Evolutionary conservation across 179 eudicot genomes (phyloP), one percentile per base, ranked within the genome.

Genomic region (Silene noctiflora): DNA sequence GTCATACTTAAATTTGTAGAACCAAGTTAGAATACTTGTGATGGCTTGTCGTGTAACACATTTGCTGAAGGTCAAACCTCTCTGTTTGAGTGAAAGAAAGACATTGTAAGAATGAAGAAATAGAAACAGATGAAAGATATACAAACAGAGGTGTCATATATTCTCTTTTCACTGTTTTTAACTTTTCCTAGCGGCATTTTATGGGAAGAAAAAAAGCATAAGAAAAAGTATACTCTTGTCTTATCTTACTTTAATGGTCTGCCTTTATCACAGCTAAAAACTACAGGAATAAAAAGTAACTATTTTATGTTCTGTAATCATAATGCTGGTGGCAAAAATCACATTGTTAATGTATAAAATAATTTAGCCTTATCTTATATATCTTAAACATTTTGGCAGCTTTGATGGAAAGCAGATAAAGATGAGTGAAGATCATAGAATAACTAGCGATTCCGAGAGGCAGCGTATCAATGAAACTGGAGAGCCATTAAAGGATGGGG

Each of bases 401-500:
- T 83, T 89, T 77, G 85, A 84, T 55, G 98, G 91, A 69, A 88
- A 84, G 76, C 98, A 84, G 80, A 81, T 88, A 74, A 93, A 88
- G 82, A 88, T 96, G 97, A 84, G 96, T 31, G 99, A 93, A 86
- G 99, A 96, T 85, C 99, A 96, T 81, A 87, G 98, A 80, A 84
- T 96, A 79, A 83, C 89, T 66, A 96, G 98, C 80, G 55, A 74
- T 72, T 87, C 94, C 20, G 99, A 93, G 82, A 91, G 92, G 79
- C 88, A 87, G 63, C 96, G 99, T 51, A 86, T 96, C 42, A 88
- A 88, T 81, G 88, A 90, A 85, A 74, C 82, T 62, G 99, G 99
- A 78, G 83, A 81, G 53, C 96, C 96, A 29, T 78, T 96, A 62
- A 93, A 86, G 85, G 99, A 93, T 29, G 99, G 97, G 81, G 99